Conservation (phyloP, 495 filamentous ascomycete species). For the Usnea hakonensis region DNA sequence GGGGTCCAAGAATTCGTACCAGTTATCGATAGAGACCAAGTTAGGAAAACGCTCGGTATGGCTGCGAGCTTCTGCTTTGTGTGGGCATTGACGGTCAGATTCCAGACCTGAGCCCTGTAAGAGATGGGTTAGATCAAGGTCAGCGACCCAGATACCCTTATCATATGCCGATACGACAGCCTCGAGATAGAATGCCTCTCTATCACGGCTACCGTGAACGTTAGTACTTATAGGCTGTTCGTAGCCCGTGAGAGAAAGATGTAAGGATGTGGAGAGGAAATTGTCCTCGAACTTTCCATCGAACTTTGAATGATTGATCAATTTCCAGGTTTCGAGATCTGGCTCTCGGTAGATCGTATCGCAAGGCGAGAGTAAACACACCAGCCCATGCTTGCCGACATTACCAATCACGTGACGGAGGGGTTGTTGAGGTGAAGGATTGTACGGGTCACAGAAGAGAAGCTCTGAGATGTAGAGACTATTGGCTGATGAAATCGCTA, state of each 20-base stretch:
- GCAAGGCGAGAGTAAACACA: slow-evolving; percentile 28
- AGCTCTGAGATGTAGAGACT: slow-evolving; percentile 28
- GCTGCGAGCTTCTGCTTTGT: neutral
- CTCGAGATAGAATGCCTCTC: slow-evolving; percentile 28
- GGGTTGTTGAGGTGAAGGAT: neutral
- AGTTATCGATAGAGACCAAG: neutral
- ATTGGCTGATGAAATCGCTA: slow-evolving; percentile 30
- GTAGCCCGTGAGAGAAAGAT: slow-evolving; percentile 35
- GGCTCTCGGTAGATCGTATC: slow-evolving; percentile 17
- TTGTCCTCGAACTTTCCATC: slow-evolving; percentile 27
- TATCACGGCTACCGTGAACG: slow-evolving; percentile 20
- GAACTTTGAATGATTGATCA: slow-evolving; percentile 27
- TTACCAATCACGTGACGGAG: slow-evolving; percentile 27
- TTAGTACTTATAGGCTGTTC: slow-evolving; percentile 23
- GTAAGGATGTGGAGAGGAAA: slow-evolving; percentile 33
- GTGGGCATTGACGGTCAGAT: too few relatives aligned
- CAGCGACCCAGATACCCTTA: slow-evolving; percentile 31
- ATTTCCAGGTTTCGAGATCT: slow-evolving; percentile 16
- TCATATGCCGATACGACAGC: slow-evolving; percentile 30
- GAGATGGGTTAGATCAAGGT: slow-evolving; percentile 27
- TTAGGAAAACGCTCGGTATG: neutral
- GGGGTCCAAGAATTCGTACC: slow-evolving; percentile 8
- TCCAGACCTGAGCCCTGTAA: neutral
- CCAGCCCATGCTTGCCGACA: slow-evolving; percentile 30
- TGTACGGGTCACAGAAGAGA: slow-evolving; percentile 28